Percentiles rank a stretch among this genome's conserved stretches.
These are phyloP conservation scores for Colletotrichum liriopes DNA, from an alignment of 2,329 filamentous ascomycete species.

Conservation along the genomic window DNA sequence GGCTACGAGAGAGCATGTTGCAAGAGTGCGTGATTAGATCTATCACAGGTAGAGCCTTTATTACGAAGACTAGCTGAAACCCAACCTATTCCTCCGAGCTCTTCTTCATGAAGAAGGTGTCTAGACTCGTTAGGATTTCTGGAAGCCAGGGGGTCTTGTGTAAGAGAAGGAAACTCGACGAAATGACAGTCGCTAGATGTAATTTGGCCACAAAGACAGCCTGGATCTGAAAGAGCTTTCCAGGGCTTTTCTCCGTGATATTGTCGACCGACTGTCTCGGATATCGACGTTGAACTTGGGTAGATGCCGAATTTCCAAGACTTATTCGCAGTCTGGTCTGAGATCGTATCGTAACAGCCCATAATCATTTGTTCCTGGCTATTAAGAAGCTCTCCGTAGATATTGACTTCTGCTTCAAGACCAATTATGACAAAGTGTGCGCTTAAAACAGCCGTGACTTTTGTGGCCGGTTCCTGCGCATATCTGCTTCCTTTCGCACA, in stretches of 20 bases:
- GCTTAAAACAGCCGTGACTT: too few relatives aligned
- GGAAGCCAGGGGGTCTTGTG: constrained; percentile 47
- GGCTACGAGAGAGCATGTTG: not conserved
- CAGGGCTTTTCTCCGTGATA: not conserved
- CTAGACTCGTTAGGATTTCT: not conserved
- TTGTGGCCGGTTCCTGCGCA: too few relatives aligned
- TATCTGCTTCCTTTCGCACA: too few relatives aligned
- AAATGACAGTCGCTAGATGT: constrained; percentile 42
- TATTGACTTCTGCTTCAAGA: too few relatives aligned
- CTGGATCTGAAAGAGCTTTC: constrained; percentile 15
- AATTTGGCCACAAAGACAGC: constrained; percentile 5
- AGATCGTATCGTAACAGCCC: not conserved
- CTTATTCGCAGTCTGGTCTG: not conserved
- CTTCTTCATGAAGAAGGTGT: constrained; percentile 42
- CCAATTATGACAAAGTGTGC: too few relatives aligned
- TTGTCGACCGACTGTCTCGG: not conserved
- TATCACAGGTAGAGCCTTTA: too few relatives aligned
- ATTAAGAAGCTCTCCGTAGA: too few relatives aligned
- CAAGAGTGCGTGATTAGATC: too few relatives aligned
- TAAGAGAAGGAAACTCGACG: constrained; percentile 47
- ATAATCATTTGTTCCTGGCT: too few relatives aligned
- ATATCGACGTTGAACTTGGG: not conserved
- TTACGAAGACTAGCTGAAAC: too few relatives aligned
- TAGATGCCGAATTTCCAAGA: not conserved
- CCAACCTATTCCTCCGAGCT: too few relatives aligned